phyloP scores from a whole-genome alignment of 78 protist genomes.

The Dictyostelium brefeldianum region DNA sequence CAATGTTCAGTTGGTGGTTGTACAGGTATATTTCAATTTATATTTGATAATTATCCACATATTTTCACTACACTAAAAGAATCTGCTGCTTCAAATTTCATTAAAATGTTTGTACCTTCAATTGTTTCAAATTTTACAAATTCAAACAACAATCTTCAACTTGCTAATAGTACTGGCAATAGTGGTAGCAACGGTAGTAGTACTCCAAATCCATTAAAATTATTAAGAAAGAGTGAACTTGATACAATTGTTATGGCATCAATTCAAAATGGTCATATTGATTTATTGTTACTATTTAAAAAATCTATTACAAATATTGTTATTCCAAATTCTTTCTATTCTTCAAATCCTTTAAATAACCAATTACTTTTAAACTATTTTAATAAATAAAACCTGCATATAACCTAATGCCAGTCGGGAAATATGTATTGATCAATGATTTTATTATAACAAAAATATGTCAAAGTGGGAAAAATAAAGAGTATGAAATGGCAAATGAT shows the following conservation, averaged over 20 bases:
- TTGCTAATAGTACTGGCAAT: no score
- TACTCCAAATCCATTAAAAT: not conserved
- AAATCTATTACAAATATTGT: not conserved
- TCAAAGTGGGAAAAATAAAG: no score
- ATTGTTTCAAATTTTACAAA: not conserved
- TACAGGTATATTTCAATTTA: not conserved
- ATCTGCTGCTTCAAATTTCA: not conserved
- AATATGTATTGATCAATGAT: no score
- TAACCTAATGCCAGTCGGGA: no score
- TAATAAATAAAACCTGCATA: no score
- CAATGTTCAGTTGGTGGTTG: not conserved
- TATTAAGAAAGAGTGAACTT: not conserved
- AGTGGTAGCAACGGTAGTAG: no score
- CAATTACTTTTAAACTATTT: no score
- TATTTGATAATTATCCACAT: not conserved
- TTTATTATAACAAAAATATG: no score
- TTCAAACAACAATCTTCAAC: no score
- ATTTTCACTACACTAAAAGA: not conserved
- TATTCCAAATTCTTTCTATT: no score
- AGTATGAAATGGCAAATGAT: no score
- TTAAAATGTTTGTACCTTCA: not conserved
- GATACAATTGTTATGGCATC: not conserved
- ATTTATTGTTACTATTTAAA: not conserved
- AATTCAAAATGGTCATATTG: not conserved
- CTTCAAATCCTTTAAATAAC: no score